phyloP scores from a whole-genome alignment of 23 red algal genomes.

The Porphyridium purpureum region DNA sequence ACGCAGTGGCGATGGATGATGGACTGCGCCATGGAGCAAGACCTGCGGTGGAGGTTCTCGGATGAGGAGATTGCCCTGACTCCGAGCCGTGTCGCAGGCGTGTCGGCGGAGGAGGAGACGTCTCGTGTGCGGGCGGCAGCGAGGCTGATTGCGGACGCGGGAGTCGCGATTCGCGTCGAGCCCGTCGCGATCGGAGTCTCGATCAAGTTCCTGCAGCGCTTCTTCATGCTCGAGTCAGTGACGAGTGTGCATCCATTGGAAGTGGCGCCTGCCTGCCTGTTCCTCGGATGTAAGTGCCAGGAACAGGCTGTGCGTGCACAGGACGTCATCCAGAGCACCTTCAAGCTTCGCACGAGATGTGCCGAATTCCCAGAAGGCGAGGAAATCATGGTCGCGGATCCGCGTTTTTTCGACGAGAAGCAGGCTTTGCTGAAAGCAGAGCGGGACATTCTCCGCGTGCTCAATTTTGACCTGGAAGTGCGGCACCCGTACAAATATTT shows the following conservation, averaged over 20 bases:
- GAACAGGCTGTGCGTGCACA: conserved; percentile 46
- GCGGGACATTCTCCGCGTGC: conserved; percentile 52
- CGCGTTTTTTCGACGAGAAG: conserved; percentile 64
- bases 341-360: conserved; percentile 58
- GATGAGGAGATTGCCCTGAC: conserved; percentile 58
- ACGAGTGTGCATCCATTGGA: conserved; percentile 31
- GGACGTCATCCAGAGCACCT: conserved; percentile 69
- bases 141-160: conserved; percentile 32
- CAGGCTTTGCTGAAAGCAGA: conserved; percentile 45
- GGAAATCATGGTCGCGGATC: conserved; percentile 38
- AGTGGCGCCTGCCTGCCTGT: conserved; percentile 62
- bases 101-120: conserved; percentile 33
- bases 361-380: conserved; percentile 74
- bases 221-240: conserved; percentile 74
- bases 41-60: conserved; percentile 43
- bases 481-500: conserved; percentile 70
- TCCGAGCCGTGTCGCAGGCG: conserved; percentile 29
- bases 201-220: conserved; percentile 56
- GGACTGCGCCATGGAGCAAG: background rate
- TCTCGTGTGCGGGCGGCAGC: too few species aligned
- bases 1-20: too few species aligned
- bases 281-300: conserved; percentile 79
- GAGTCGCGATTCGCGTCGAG: conserved; percentile 16
- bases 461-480: conserved; percentile 78
- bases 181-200: conserved; percentile 53